Percentiles rank a stretch among this genome's conserved stretches.
These are phyloP conservation scores for Fusarium sp. DNA, from an alignment of 2,329 filamentous ascomycete species.

Conservation along the genomic window DNA sequence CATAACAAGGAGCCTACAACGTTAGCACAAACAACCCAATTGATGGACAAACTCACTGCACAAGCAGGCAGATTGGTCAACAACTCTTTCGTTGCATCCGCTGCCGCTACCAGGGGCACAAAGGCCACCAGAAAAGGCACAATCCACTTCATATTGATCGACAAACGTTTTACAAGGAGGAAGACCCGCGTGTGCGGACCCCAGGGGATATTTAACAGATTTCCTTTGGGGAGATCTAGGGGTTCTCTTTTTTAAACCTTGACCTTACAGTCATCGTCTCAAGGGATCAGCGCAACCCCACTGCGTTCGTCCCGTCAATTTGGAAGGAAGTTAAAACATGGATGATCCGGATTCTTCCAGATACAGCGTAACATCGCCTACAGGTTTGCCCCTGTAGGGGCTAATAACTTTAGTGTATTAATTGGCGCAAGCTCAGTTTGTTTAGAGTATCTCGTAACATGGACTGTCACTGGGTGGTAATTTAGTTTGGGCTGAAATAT, in stretches of 20 bases:
- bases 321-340: background rate
- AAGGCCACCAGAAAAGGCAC: constrained; percentile 32
- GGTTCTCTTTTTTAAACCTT: background rate
- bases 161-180: constrained; percentile 9
- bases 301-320: constrained; percentile 5
- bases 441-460: background rate
- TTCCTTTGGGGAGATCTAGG: background rate
- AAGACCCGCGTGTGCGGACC: constrained; percentile 4
- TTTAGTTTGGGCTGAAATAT: background rate
- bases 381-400: background rate
- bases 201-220: constrained; percentile 17
- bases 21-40: background rate
- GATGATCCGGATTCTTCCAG: constrained; percentile 9
- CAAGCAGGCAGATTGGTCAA: constrained; percentile 30
- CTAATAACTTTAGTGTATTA: background rate
- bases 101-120: constrained; percentile 23
- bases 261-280: constrained; percentile 10
- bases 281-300: background rate
- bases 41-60: constrained; percentile 18
- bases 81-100: constrained; percentile 24
- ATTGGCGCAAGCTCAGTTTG: background rate
- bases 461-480: background rate
- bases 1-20: constrained; percentile 5
- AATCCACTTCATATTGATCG: constrained; percentile 40
- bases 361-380: constrained; percentile 1